A percentile compares a stretch with the other conserved stretches of the same genome.
Evolutionary conservation across 1,284 basidiomycete genomes (phyloP).

Genomic region (Rhodofomes roseus): DNA sequence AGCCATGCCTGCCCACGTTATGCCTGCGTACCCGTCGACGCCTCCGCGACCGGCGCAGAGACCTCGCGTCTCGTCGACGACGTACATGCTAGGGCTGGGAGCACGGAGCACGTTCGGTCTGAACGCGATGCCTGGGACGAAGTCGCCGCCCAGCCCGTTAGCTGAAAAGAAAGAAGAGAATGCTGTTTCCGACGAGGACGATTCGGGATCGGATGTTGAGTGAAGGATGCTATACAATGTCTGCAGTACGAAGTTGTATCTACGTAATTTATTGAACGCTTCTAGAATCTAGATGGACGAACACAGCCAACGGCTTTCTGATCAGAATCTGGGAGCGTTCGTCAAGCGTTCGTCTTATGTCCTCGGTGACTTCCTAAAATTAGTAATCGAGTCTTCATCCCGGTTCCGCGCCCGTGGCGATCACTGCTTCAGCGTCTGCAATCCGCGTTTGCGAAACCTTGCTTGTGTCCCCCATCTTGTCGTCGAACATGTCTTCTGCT

Average conservation of each 20-base stretch:
- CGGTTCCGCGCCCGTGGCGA: background rate
- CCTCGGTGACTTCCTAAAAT: background rate
- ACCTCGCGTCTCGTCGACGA: slow-evolving; percentile 49
- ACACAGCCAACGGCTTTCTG: background rate
- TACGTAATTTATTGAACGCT: background rate
- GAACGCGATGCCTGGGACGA: slow-evolving; percentile 4
- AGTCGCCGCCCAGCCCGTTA: slow-evolving; percentile 6
- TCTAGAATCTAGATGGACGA: background rate
- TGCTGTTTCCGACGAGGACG: slow-evolving; percentile 2
- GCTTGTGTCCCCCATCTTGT: background rate
- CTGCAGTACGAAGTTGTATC: background rate
- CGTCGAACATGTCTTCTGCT: slow-evolving; percentile 28
- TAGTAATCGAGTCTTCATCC: background rate
- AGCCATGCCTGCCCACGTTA: slow-evolving; percentile 48
- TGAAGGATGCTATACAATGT: slow-evolving; percentile 7
- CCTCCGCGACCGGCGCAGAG: slow-evolving; percentile 25
- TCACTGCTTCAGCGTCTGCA: background rate
- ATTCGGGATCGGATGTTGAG: slow-evolving; percentile 24
- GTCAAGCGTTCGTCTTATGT: background rate
- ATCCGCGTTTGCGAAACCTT: background rate
- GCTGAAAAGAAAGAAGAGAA: background rate
- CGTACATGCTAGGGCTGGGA: slow-evolving; percentile 60
- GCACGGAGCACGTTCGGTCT: slow-evolving; percentile 32
- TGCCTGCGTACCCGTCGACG: slow-evolving; percentile 11
- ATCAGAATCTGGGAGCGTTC: no score